Evolutionary conservation across 2,329 filamentous ascomycete genomes (phyloP).

Genomic region (Emericellopsis cladophorae): DNA sequence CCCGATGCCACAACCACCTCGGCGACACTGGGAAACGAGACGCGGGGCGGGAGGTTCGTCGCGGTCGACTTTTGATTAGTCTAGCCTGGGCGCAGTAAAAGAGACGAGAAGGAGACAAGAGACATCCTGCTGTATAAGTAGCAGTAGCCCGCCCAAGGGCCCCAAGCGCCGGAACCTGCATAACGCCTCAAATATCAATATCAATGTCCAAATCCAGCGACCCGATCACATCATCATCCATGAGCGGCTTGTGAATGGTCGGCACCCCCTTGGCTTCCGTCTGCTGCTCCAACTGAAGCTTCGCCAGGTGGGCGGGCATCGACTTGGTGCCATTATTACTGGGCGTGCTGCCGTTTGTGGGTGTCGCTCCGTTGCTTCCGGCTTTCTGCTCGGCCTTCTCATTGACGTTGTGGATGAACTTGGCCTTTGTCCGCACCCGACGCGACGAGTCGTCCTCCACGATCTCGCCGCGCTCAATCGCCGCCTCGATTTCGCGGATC

Average conservation of each 20-base stretch:
- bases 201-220: slow-evolving; percentile 85
- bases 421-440: slow-evolving; percentile 53
- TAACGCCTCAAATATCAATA: slow-evolving; percentile 55
- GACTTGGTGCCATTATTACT: slow-evolving; percentile 14
- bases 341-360: slow-evolving; percentile 40
- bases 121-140: too few species aligned
- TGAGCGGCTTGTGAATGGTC: slow-evolving; percentile 64
- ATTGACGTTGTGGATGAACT: slow-evolving; percentile 53
- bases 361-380: slow-evolving; percentile 30
- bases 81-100: too few species aligned
- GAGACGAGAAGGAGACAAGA: too few species aligned
- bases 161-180: neutral
- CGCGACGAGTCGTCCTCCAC: slow-evolving; percentile 45
- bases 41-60: neutral
- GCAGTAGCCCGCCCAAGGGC: too few species aligned
- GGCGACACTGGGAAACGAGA: neutral
- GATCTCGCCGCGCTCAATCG: slow-evolving; percentile 49
- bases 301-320: slow-evolving; percentile 38
- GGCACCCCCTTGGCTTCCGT: slow-evolving; percentile 47
- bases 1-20: neutral
- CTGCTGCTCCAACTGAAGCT: slow-evolving; percentile 37
- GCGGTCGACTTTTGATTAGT: neutral
- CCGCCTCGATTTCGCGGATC: slow-evolving; percentile 46
- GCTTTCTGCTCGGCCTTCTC: slow-evolving; percentile 32
- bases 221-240: slow-evolving; percentile 89